phyloP scores from a whole-genome alignment of 1,284 basidiomycete species.

The Cryptococcus hybrid region DNA sequence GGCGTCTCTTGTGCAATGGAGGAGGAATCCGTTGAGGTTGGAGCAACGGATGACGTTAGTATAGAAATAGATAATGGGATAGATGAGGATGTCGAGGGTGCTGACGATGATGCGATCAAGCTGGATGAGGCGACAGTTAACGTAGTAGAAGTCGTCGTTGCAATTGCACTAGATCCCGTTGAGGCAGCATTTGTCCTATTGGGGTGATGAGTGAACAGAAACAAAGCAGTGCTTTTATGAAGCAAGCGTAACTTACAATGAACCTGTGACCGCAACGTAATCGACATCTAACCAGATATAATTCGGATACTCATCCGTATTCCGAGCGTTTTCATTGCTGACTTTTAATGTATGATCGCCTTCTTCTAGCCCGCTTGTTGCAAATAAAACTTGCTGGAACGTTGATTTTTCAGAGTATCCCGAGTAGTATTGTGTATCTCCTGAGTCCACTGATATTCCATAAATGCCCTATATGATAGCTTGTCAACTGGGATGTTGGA shows the following conservation, averaged over 20 bases:
- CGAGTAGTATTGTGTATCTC: slow-evolving; percentile 24
- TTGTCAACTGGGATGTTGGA: neutral
- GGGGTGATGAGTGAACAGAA: neutral
- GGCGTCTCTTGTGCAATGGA: neutral
- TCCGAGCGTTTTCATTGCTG: slow-evolving; percentile 31
- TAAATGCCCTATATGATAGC: slow-evolving; percentile 29
- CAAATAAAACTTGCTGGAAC: slow-evolving; percentile 27
- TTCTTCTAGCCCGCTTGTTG: slow-evolving; percentile 25
- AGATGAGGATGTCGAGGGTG: neutral
- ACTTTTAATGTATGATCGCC: slow-evolving; percentile 28
- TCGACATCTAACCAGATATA: slow-evolving; percentile 34
- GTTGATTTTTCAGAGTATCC: slow-evolving; percentile 17
- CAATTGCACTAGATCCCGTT: slow-evolving; percentile 3
- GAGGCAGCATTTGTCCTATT: neutral
- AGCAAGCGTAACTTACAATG: slow-evolving; percentile 17
- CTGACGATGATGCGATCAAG: slow-evolving; percentile 1
- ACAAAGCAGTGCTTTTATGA: neutral
- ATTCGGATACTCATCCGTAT: slow-evolving; percentile 22
- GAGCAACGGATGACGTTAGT: neutral
- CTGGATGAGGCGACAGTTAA: slow-evolving; percentile 2
- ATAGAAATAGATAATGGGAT: neutral
- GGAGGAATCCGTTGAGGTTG: neutral
- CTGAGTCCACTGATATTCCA: slow-evolving; percentile 26
- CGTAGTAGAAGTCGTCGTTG: neutral
- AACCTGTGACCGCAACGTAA: slow-evolving; percentile 25